A percentile compares a stretch with the other conserved stretches of the same genome.
Conservation (phyloP, 164 flowering plant genomes). For the Akebia trifoliata region DNA sequence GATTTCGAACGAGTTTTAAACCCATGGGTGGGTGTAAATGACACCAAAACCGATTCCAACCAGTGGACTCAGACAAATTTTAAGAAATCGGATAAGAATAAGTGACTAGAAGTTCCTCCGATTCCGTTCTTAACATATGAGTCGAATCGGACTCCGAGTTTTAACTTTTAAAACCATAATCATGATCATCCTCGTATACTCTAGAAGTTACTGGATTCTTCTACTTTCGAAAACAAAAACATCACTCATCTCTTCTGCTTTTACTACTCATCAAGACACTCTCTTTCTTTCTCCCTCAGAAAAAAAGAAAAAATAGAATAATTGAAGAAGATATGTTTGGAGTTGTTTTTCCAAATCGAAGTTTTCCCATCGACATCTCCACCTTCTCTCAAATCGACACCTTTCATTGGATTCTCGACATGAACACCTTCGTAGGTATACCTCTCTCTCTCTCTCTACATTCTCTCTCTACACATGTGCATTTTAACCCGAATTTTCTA, state of each 20-base stretch:
- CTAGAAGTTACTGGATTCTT: background rate
- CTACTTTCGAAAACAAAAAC: background rate
- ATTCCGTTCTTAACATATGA: too few relatives aligned
- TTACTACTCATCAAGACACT: background rate
- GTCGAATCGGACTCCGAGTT: too few relatives aligned
- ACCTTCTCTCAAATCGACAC: slow-evolving; percentile 93
- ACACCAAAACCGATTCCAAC: too few relatives aligned
- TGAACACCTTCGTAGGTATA: slow-evolving; percentile 81
- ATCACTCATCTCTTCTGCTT: background rate
- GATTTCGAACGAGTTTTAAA: too few relatives aligned
- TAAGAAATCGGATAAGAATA: too few relatives aligned
- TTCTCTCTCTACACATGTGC: background rate
- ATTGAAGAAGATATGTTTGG: slow-evolving; percentile 70
- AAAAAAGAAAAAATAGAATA: background rate
- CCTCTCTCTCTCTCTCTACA: background rate
- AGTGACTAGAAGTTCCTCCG: too few relatives aligned
- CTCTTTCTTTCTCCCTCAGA: background rate
- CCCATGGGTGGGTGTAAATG: too few relatives aligned
- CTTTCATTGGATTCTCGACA: slow-evolving; percentile 92
- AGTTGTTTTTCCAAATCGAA: slow-evolving; percentile 86
- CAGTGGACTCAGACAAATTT: too few relatives aligned
- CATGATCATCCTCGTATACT: background rate
- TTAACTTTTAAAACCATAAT: too few relatives aligned
- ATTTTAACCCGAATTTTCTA: background rate
- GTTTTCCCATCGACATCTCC: slow-evolving; percentile 90